phyloP scores from a whole-genome alignment of 345 rosid genomes.

The Gossypium ekmanianum region DNA sequence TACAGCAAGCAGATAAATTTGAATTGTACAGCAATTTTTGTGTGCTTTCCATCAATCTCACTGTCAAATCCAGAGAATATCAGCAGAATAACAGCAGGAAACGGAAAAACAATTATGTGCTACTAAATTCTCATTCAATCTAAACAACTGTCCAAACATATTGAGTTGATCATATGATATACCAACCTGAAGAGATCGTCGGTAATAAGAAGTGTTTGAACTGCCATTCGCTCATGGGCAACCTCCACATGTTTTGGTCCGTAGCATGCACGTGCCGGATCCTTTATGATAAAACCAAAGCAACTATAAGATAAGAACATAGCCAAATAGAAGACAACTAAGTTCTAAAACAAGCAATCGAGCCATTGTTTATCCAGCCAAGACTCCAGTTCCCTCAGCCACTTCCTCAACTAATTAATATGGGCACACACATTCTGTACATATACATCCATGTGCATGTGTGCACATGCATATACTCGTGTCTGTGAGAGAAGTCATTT shows the following conservation, averaged over 20 bases:
- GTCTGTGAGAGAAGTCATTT: not conserved
- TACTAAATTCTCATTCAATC: not conserved
- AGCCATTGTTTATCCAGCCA: not conserved
- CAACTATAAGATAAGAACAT: slow-evolving; percentile 4
- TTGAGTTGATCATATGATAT: not conserved
- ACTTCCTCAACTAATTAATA: not conserved
- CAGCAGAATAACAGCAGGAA: not conserved
- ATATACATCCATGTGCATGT: not conserved
- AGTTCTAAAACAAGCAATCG: not conserved
- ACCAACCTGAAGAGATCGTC: slow-evolving; percentile 90
- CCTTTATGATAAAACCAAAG: slow-evolving; percentile 37
- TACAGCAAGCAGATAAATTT: not conserved
- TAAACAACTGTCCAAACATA: not conserved
- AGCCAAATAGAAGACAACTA: not conserved
- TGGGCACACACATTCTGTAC: not conserved
- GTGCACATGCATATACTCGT: not conserved
- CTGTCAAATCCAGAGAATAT: not conserved
- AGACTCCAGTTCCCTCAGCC: not conserved
- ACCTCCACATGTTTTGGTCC: slow-evolving; percentile 98
- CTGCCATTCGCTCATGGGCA: slow-evolving; percentile 93
- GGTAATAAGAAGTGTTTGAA: slow-evolving; percentile 89
- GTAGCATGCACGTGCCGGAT: slow-evolving; percentile 78
- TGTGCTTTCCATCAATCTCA: not conserved
- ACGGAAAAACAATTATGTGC: not conserved
- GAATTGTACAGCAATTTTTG: not conserved